Conservation (phyloP, 108 stramenopile species). For the Nitzschia sp. region DNA sequence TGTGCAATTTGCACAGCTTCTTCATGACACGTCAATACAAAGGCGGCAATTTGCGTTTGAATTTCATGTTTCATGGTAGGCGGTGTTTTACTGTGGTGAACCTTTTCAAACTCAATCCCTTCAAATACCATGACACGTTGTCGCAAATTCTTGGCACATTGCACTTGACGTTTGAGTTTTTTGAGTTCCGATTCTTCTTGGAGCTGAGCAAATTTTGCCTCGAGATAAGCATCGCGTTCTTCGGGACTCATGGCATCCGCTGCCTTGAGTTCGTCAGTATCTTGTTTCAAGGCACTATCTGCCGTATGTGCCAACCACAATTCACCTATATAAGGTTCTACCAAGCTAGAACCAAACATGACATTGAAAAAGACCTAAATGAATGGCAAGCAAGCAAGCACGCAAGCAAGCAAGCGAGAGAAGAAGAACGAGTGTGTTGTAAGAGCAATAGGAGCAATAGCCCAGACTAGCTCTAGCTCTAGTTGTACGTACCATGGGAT, state of each 20-base stretch:
- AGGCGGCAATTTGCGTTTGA: slow-evolving; percentile 25
- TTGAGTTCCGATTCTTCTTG: slow-evolving; percentile 52
- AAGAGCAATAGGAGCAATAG: background rate
- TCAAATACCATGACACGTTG: slow-evolving; percentile 52
- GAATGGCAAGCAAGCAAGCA: background rate
- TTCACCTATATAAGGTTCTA: slow-evolving; percentile 86
- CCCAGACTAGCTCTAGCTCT: background rate
- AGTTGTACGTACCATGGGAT: slow-evolving; percentile 50
- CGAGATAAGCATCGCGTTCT: slow-evolving; percentile 21
- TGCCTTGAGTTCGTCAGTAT: slow-evolving; percentile 7
- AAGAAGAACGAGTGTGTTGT: too few species aligned
- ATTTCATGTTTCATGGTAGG: background rate
- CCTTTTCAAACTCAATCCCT: slow-evolving; percentile 34
- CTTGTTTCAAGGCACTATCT: slow-evolving; percentile 73
- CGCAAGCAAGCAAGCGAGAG: background rate
- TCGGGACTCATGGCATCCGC: slow-evolving; percentile 20
- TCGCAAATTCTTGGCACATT: slow-evolving; percentile 64
- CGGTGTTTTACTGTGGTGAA: background rate
- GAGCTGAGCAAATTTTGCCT: slow-evolving; percentile 22
- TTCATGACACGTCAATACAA: slow-evolving; percentile 34
- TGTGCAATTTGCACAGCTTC: slow-evolving; percentile 80
- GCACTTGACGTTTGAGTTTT: slow-evolving; percentile 74
- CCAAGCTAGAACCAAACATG: slow-evolving; percentile 82
- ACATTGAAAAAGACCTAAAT: slow-evolving; percentile 74
- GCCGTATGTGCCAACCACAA: slow-evolving; percentile 86